A percentile compares a stretch with the other conserved stretches of the same genome.
These are phyloP conservation scores for Vinca minor DNA, from an alignment of 257 asterid genomes.

Conservation along the genomic window DNA sequence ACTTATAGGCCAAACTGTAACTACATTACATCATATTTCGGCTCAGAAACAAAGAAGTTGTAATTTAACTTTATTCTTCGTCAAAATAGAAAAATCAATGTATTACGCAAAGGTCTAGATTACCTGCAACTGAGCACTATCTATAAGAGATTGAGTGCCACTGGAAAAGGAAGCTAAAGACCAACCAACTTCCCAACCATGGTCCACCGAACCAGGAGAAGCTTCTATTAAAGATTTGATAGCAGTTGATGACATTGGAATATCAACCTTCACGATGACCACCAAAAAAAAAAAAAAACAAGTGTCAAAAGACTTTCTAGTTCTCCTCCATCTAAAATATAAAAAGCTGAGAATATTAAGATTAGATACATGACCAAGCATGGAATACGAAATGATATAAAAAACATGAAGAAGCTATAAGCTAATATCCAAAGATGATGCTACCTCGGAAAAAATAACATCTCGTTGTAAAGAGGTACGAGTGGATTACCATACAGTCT, in stretches of 20 bases:
- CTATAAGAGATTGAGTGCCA: conserved; percentile 46
- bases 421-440: not conserved
- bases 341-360: not conserved
- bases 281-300: conserved; percentile 20
- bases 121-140: conserved; percentile 49
- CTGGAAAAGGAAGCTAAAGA: conserved; percentile 70
- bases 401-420: not conserved
- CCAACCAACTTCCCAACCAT: conserved; percentile 99
- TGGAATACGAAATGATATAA: not conserved
- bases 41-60: not conserved
- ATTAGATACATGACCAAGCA: not conserved
- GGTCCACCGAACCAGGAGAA: conserved; percentile 71
- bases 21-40: not conserved
- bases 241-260: conserved; percentile 68
- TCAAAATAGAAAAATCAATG: not conserved
- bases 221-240: conserved; percentile 79
- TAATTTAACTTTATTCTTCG: not conserved
- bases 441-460: not conserved
- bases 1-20: not conserved
- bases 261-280: conserved; percentile 59
- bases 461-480: not conserved
- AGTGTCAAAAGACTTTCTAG: conserved; percentile 7
- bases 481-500: not conserved
- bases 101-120: not conserved
- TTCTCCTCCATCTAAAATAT: not conserved